Evolutionary conservation across 305 asterid genomes (phyloP).

Genomic region (Plantago lanceolata): DNA sequence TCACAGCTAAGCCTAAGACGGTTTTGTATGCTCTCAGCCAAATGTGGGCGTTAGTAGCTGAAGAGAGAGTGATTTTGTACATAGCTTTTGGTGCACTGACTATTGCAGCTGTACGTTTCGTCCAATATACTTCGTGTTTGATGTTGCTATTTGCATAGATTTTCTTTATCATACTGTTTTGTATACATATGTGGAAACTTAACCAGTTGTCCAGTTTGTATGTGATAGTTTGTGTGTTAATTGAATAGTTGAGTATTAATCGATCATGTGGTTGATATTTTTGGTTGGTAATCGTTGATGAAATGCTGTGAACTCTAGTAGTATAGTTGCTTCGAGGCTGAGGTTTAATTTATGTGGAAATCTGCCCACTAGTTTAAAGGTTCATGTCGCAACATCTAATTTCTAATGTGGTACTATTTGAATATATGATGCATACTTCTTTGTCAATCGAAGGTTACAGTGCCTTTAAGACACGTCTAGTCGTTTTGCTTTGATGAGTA

Average conservation of each 20-base stretch:
- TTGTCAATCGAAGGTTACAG: too few relatives aligned
- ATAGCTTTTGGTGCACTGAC: conserved; percentile 43
- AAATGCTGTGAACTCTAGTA: background rate
- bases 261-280: background rate
- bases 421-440: too few relatives aligned
- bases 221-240: background rate
- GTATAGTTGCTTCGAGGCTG: background rate
- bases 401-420: too few relatives aligned
- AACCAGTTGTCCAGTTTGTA: too few relatives aligned
- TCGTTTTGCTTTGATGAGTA: too few relatives aligned
- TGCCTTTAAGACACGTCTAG: too few relatives aligned
- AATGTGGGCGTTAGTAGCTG: conserved; percentile 48
- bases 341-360: background rate
- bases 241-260: background rate
- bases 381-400: too few relatives aligned
- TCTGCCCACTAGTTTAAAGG: too few relatives aligned
- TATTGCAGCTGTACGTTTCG: conserved; percentile 50
- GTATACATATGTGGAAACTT: too few relatives aligned
- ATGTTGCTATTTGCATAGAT: too few relatives aligned
- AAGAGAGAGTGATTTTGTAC: conserved; percentile 46
- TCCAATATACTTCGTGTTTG: background rate
- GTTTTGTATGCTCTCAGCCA: conserved; percentile 37
- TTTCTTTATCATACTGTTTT: too few relatives aligned
- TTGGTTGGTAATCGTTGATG: background rate
- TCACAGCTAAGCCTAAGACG: conserved; percentile 31